Conservation (phyloP, 805 yeast genomes). For the Kockiozyma suomiensis region DNA sequence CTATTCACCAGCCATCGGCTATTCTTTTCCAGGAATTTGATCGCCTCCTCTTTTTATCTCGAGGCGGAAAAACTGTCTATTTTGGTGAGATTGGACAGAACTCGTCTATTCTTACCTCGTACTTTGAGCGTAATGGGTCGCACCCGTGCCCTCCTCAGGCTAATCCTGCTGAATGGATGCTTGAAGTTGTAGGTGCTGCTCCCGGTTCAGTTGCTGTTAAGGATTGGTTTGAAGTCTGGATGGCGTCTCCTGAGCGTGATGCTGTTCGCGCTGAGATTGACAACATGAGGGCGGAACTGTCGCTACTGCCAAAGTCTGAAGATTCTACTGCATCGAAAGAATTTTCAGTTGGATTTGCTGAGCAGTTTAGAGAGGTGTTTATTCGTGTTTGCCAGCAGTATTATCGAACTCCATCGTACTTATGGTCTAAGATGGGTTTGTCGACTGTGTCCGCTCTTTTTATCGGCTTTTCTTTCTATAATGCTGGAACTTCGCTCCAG, state of each 20-base stretch:
- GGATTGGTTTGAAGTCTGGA: conserved; percentile 65
- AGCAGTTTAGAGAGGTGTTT: conserved; percentile 51
- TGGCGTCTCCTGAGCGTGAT: conserved; percentile 61
- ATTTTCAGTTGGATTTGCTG: conserved; percentile 50
- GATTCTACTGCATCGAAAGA: conserved; percentile 45
- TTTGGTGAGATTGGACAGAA: conserved; percentile 78
- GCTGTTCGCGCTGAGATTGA: conserved; percentile 63
- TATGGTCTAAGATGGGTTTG: conserved; percentile 58
- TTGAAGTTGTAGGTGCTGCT: conserved; percentile 55
- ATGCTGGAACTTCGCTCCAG: conserved; percentile 61
- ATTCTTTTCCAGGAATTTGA: conserved; percentile 68
- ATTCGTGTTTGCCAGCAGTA: conserved; percentile 59
- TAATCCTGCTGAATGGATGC: conserved; percentile 92
- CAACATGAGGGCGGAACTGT: conserved; percentile 62
- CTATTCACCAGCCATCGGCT: conserved; percentile 80
- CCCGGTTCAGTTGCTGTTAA: conserved; percentile 42
- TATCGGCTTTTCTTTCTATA: conserved; percentile 70
- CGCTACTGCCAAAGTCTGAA: conserved; percentile 7
- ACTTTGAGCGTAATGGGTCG: conserved; percentile 72
- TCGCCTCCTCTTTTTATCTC: conserved; percentile 64
- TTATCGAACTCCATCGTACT: conserved; percentile 64
- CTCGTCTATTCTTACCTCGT: conserved; percentile 58
- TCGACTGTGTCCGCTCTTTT: conserved; percentile 57
- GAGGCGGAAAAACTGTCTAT: conserved; percentile 79
- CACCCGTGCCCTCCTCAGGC: conserved; percentile 66